A percentile compares a stretch with the other conserved stretches of the same genome.
Evolutionary conservation across 371 early-diverging fungal genomes (phyloP).

Genomic region (Mortierella sp.): DNA sequence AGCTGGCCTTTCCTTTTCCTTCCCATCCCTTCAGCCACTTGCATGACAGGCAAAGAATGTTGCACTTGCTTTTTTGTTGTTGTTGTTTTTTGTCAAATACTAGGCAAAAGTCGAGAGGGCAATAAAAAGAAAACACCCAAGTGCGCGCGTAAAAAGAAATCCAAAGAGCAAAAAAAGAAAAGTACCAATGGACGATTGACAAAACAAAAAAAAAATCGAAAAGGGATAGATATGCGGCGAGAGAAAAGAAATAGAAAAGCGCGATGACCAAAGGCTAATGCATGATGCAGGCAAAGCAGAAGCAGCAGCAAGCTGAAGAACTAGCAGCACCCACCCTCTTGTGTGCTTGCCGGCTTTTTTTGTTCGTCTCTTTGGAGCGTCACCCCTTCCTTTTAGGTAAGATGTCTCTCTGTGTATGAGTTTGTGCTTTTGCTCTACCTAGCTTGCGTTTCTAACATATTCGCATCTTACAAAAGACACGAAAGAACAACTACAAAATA

Average conservation of each 20-base stretch:
- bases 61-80: neutral
- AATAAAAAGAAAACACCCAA: neutral
- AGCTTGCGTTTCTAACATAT: neutral
- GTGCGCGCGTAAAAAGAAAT: neutral
- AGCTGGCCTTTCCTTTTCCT: neutral
- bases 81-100: neutral
- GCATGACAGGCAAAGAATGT: conserved; percentile 12
- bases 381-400: neutral
- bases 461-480: neutral
- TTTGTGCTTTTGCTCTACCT: neutral
- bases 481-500: neutral
- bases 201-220: neutral
- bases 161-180: neutral
- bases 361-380: neutral
- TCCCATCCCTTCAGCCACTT: neutral
- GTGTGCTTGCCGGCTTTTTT: neutral
- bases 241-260: neutral
- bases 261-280: neutral
- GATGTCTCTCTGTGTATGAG: neutral
- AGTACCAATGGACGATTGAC: neutral
- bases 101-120: neutral
- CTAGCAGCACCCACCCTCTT: neutral
- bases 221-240: neutral
- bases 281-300: neutral
- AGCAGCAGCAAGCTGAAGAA: neutral